phyloP scores from a whole-genome alignment of 208 protist species.

The Endotrypanum monterogeii region DNA sequence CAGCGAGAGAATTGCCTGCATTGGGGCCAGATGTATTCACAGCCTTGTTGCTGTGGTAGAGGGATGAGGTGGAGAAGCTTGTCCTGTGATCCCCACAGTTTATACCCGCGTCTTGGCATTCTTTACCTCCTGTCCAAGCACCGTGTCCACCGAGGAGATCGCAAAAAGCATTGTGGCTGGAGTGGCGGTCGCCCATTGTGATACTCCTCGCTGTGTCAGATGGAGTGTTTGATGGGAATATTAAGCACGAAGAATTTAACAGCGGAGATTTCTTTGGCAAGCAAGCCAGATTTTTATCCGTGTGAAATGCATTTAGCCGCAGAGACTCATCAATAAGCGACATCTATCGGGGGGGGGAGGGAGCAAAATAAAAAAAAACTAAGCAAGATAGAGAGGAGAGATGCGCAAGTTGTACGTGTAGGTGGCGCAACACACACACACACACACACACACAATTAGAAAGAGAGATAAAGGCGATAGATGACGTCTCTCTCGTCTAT shows the following conservation, averaged over 20 bases:
- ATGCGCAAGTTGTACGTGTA: neutral
- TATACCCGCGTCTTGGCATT: neutral
- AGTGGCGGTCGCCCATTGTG: neutral
- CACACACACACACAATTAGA: neutral
- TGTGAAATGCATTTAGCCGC: slow-evolving; percentile 10
- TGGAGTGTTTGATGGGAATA: neutral
- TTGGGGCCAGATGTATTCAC: neutral
- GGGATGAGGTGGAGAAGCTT: neutral
- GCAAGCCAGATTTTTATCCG: neutral
- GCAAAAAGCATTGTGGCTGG: neutral
- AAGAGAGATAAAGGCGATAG: neutral
- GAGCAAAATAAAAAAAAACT: neutral
- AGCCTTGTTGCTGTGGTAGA: slow-evolving; percentile 4
- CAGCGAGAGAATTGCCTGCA: neutral
- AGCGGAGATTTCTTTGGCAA: neutral
- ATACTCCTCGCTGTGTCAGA: neutral
- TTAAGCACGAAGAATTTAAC: slow-evolving; percentile 17
- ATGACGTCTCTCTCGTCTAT: no score
- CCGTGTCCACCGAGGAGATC: neutral
- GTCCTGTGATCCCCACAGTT: neutral
- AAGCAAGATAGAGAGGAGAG: neutral
- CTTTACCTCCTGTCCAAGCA: no score
- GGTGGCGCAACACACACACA: neutral
- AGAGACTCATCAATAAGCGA: slow-evolving; percentile 16
- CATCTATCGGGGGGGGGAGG: neutral